Evolutionary conservation across 768 basidiomycete species (phyloP), one percentile per base, ranked within the genome.

Genomic region (Leccinum longicurvipes): DNA sequence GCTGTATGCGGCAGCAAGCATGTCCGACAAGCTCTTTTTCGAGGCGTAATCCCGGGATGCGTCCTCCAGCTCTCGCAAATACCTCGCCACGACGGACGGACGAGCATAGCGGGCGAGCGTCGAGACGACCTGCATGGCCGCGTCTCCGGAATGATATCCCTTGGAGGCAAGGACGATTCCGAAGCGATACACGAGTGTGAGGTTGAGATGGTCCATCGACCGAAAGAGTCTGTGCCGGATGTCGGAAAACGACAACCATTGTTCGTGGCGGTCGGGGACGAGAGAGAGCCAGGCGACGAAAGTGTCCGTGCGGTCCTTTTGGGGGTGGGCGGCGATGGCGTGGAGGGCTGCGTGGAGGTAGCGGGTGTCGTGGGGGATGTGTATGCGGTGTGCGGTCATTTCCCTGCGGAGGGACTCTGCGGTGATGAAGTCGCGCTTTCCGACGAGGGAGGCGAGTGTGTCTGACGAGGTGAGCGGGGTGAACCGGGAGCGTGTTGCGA

Each of bases 281-380:
- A 81, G 70, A 5, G 72, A 67, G 50, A 80, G 62, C 82, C 82
- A 84, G 14, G 63, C 56, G 45, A 76, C 74, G n/a, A 71, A 71
- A 2, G 55, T 23, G 1, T 63, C 62, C 31, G 56, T 3, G n/a
- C 65, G 61, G 8, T 56, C 32, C 53, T 63, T 60, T 21, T 54
- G 53, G 5, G 55, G 50, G 12, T 59, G 59, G 17, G 52, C 55
- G 1, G 56, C 58, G 44, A 80, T 65, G 15, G 68, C 63, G 52
- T 73, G 53, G 1, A 69, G 42, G 3, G 79, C 79, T 11, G 73
- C 76, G 14, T 49, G 58, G 54, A 70, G 71, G 64, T 78, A 83
- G 32, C 72, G 53, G 31, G 36, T 32, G 55, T 76, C 60, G 7
- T 39, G 17, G 7, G 69, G 67, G 48, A 84, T 77, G 8, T 65